These are phyloP conservation scores for Lecanoromycetidae sp. DNA, from an alignment of 2,329 filamentous ascomycete species.

Conservation along the genomic window DNA sequence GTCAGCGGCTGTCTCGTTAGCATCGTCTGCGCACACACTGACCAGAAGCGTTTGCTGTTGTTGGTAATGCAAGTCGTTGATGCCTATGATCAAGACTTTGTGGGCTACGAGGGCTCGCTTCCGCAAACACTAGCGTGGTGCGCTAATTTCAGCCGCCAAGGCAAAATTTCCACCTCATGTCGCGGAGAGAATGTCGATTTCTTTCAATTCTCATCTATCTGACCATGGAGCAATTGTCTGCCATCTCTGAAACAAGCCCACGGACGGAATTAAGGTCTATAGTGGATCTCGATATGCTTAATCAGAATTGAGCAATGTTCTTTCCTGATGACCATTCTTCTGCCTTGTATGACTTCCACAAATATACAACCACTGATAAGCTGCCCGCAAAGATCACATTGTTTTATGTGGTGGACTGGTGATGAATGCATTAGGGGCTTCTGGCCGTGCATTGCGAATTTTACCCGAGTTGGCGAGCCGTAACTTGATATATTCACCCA, in stretches of 20 bases:
- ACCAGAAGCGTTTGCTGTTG: neutral
- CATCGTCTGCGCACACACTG: neutral
- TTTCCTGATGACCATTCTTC: too few relatives aligned
- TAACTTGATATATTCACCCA: too few relatives aligned
- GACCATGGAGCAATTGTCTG: neutral
- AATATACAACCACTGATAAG: too few relatives aligned
- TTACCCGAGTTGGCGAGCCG: too few relatives aligned
- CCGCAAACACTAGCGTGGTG: conserved; percentile 4
- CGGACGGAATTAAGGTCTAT: too few relatives aligned
- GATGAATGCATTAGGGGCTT: too few relatives aligned
- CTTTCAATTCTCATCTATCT: neutral
- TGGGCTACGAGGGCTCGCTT: conserved; percentile 11
- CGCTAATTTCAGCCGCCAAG: conserved; percentile 7
- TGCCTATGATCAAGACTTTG: conserved; percentile 2
- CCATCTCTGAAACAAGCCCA: neutral
- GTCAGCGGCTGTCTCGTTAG: neutral
- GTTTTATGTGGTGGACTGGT: too few relatives aligned
- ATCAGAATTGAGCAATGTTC: too few relatives aligned
- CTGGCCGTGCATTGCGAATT: too few relatives aligned
- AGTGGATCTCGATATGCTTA: too few relatives aligned
- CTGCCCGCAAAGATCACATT: too few relatives aligned
- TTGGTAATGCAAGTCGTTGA: neutral
- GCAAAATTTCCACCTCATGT: conserved; percentile 7
- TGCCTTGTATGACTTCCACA: too few relatives aligned
- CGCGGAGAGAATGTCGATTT: neutral